A percentile compares a stretch with the other conserved stretches of the same genome.
Conservation (phyloP, 352 stramenopile species). For the Thraustochytrium striatum region DNA sequence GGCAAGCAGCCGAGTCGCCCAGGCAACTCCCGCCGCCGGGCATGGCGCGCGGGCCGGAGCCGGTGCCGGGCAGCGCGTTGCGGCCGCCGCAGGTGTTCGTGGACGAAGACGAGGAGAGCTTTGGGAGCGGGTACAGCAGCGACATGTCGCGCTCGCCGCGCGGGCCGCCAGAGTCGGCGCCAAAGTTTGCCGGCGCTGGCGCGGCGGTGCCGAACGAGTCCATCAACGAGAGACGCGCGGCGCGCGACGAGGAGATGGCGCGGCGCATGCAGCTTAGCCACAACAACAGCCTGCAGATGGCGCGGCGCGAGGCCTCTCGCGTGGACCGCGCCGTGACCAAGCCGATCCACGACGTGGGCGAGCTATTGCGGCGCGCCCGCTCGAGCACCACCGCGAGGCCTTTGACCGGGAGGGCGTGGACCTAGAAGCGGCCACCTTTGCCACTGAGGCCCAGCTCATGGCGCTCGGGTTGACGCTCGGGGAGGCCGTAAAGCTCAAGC, state of each 20-base stretch:
- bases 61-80: too few species aligned
- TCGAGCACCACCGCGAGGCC: not conserved
- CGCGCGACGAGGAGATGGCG: too few species aligned
- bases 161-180: too few species aligned
- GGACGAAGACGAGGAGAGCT: not conserved
- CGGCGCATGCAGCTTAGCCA: not conserved
- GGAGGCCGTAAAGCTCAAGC: not conserved
- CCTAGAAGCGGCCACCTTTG: not conserved
- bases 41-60: too few species aligned
- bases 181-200: too few species aligned
- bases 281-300: not conserved
- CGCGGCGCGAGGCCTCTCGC: not conserved
- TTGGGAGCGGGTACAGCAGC: too few species aligned
- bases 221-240: too few species aligned
- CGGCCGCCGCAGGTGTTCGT: not conserved
- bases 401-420: slow-evolving; percentile 5
- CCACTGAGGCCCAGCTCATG: slow-evolving; percentile 1
- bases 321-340: not conserved
- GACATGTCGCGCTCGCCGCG: too few species aligned
- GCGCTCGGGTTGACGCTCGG: not conserved
- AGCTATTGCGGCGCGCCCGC: not conserved
- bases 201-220: too few species aligned
- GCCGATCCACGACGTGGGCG: not conserved
- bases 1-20: too few species aligned
- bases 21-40: too few species aligned